phyloP scores from a whole-genome alignment of 768 basidiomycete genomes.

The Leccinum rimulosum region DNA sequence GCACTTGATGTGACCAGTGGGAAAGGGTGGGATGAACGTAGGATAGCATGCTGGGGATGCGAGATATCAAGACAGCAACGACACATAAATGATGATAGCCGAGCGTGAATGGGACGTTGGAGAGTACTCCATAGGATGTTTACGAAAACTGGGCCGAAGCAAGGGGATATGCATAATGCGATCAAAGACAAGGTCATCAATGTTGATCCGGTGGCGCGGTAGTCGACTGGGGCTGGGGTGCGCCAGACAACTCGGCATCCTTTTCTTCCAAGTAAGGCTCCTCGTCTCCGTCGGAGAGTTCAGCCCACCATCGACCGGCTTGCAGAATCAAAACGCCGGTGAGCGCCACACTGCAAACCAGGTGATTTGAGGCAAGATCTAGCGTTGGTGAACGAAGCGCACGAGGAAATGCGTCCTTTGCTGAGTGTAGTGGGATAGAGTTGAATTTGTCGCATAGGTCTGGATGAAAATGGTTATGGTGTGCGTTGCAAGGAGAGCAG shows the following conservation, averaged over 20 bases:
- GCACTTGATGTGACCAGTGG: not conserved
- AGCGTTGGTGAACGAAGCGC: conserved; percentile 62
- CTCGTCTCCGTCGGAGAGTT: conserved; percentile 63
- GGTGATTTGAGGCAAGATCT: conserved; percentile 79
- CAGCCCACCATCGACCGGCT: conserved; percentile 84
- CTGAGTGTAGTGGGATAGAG: conserved; percentile 49
- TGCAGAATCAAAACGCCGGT: conserved; percentile 85
- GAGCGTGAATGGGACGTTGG: conserved; percentile 13
- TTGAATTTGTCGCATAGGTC: conserved; percentile 60
- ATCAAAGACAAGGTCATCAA: conserved; percentile 7
- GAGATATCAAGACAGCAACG: conserved; percentile 29
- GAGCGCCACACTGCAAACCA: conserved; percentile 83
- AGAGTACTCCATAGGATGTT: conserved; percentile 2
- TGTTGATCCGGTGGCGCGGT: conserved; percentile 6
- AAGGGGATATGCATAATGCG: not conserved
- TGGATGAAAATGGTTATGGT: conserved; percentile 27
- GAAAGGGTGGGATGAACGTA: not conserved
- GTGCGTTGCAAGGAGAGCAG: not conserved
- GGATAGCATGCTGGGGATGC: conserved; percentile 21
- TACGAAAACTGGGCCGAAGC: not conserved
- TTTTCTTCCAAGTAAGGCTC: conserved; percentile 37
- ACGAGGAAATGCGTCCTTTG: conserved; percentile 60
- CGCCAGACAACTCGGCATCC: conserved; percentile 16
- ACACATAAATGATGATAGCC: conserved; percentile 22
- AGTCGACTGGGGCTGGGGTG: conserved; percentile 2